These are phyloP conservation scores for Colletotrichum tabaci DNA, from an alignment of 2,329 filamentous ascomycete genomes.

Conservation along the genomic window DNA sequence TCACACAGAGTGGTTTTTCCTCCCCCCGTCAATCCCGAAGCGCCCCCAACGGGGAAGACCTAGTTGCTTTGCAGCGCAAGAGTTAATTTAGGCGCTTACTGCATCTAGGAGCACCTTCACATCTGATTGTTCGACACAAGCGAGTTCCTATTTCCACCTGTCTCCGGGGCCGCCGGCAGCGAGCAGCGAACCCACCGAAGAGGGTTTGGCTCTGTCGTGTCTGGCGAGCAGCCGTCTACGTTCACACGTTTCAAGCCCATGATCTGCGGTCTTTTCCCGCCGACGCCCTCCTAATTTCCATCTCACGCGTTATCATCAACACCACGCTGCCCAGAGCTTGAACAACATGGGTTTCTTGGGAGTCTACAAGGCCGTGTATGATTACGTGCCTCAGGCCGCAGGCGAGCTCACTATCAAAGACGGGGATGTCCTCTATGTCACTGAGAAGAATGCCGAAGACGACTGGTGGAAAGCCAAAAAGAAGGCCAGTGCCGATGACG, in stretches of 20 bases:
- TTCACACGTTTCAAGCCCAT: background rate
- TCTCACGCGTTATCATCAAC: background rate
- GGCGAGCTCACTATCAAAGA: slow-evolving; percentile 89
- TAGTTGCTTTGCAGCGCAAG: background rate
- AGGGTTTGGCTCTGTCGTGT: slow-evolving; percentile 8
- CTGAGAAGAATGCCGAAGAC: slow-evolving; percentile 84
- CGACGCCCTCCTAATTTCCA: background rate
- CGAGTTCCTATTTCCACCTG: slow-evolving; percentile 1
- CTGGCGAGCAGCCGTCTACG: background rate
- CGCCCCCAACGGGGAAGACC: background rate
- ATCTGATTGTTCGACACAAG: background rate
- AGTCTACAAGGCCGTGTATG: slow-evolving; percentile 91
- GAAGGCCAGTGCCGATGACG: slow-evolving; percentile 84
- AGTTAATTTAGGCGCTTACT: background rate
- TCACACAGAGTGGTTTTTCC: background rate
- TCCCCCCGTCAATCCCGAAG: background rate
- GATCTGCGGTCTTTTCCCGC: slow-evolving; percentile 8
- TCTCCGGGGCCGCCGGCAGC: slow-evolving; percentile 27
- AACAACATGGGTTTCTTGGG: slow-evolving; percentile 88
- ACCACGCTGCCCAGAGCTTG: too few relatives aligned
- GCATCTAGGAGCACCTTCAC: background rate
- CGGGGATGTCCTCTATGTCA: slow-evolving; percentile 89
- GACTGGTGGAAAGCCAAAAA: slow-evolving; percentile 98
- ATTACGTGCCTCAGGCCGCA: slow-evolving; percentile 89
- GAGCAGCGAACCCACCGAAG: slow-evolving; percentile 19